phyloP scores from a whole-genome alignment of 441 rosid species.

The Populus hybrid region DNA sequence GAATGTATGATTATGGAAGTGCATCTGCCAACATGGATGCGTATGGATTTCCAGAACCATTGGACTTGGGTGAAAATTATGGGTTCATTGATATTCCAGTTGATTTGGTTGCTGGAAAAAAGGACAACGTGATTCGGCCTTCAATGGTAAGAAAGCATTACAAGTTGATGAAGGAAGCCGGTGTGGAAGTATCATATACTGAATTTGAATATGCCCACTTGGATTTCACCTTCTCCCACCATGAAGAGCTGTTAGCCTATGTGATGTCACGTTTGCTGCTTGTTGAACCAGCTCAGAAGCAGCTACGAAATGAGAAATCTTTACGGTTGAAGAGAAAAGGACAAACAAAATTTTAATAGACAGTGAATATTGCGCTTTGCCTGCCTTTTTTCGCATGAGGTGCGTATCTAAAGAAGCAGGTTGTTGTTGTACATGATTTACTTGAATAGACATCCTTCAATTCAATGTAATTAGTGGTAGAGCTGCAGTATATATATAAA shows the following conservation, averaged over 20 bases:
- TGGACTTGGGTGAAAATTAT: slow-evolving; percentile 81
- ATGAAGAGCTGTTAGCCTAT: slow-evolving; percentile 73
- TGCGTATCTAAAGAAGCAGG: slow-evolving; percentile 14
- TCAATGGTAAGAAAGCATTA: slow-evolving; percentile 86
- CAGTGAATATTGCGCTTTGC: neutral
- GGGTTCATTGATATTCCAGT: slow-evolving; percentile 67
- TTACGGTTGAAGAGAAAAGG: slow-evolving; percentile 48
- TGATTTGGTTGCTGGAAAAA: slow-evolving; percentile 81
- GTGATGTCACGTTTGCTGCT: slow-evolving; percentile 80
- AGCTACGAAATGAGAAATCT: slow-evolving; percentile 30
- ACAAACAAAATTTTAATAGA: slow-evolving; percentile 13
- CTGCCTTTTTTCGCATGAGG: slow-evolving; percentile 4
- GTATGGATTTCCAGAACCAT: slow-evolving; percentile 74
- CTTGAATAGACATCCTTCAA: neutral
- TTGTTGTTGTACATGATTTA: slow-evolving; percentile 24
- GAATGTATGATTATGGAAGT: slow-evolving; percentile 87
- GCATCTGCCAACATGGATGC: slow-evolving; percentile 56
- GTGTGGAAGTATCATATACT: slow-evolving; percentile 61
- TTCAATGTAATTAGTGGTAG: neutral
- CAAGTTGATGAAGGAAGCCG: slow-evolving; percentile 61
- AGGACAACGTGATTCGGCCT: slow-evolving; percentile 79
- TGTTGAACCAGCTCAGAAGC: slow-evolving; percentile 42
- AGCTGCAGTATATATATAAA: neutral
- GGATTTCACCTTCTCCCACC: slow-evolving; percentile 93
- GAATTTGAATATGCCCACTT: slow-evolving; percentile 95